Base-by-base conservation (phyloP, 1,284 basidiomycete genomes). In the Rhodotorula sp. region DNA sequence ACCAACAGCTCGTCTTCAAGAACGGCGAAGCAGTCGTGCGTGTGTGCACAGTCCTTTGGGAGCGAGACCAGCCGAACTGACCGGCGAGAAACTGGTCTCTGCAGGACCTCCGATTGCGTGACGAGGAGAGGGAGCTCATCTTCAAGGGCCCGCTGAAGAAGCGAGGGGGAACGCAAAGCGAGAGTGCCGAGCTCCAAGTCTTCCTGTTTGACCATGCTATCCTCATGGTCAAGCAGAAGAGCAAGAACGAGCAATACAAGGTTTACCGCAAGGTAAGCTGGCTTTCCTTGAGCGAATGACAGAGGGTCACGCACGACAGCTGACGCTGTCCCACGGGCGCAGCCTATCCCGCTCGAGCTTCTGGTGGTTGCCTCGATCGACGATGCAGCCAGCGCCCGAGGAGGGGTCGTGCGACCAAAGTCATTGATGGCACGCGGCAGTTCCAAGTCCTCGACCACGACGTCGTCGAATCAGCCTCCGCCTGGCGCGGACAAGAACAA, bases 161-260 rank as follows among this genome's bases (percentile, higher is more conserved):
- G 79, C 87, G 95, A 10, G 94, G 95, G 62, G 88, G 84, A 4
- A 83, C 83, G 8, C 85, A 89, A 76, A 88, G 88, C 76, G 91
- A 92, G 77, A 89, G 84, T 74, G 89, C 93, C 12, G 95, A 99
- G 80, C 84, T 98, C 66, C 87, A 93, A 77, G 90, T 96, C 7
- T 97, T 96, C 84, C 83, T 99, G 75, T 97, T 99, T 79, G 96
- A 99, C 80, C 95, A 99, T 82, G 95, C 95, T 1, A 83, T 99
- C 64, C 83, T 99, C 58, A 92, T 99, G 86, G 94, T 92, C 75
- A 99, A 99, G 83, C 86, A 89, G 77, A 95, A 87, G 80, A 91
- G 81, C 79, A 95, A 95, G 81, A 88, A 89, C 67, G 95, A 98
- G 76, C 91, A 95, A 78, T 90, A 88, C 82, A 93, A 93, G 80